Percentiles rank a stretch among this genome's conserved stretches.
phyloP scores from a whole-genome alignment of 306 rosid species.

The Boehmeria nivea region DNA sequence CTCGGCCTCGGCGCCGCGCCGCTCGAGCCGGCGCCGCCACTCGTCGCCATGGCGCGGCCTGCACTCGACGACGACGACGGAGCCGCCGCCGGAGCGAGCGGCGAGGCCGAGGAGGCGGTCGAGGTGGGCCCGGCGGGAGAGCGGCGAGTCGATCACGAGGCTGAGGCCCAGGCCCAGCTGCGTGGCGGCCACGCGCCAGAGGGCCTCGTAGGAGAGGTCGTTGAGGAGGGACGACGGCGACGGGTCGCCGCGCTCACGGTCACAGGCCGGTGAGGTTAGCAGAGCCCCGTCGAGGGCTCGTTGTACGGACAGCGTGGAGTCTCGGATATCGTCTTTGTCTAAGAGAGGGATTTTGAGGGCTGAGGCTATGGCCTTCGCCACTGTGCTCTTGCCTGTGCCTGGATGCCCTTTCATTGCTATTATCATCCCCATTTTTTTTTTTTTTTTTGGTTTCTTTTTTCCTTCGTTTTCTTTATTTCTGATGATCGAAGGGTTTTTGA shows the following conservation, averaged over 20 bases:
- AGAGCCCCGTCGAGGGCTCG: neutral
- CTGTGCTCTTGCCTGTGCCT: slow-evolving; percentile 51
- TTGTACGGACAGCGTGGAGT: slow-evolving; percentile 29
- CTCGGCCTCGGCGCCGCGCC: slow-evolving; percentile 19
- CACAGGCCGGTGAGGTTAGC: slow-evolving; percentile 24
- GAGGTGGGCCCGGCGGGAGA: slow-evolving; percentile 55
- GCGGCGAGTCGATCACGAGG: slow-evolving; percentile 64
- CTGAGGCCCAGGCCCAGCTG: slow-evolving; percentile 58
- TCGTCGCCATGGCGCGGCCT: slow-evolving; percentile 27
- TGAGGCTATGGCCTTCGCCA: slow-evolving; percentile 41
- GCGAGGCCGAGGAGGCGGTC: slow-evolving; percentile 37
- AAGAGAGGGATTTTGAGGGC: slow-evolving; percentile 46
- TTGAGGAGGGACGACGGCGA: slow-evolving; percentile 38
- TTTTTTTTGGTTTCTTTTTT: too few species aligned
- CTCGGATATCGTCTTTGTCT: slow-evolving; percentile 62
- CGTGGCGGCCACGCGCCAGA: slow-evolving; percentile 41
- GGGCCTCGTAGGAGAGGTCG: slow-evolving; percentile 53
- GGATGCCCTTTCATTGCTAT: slow-evolving; percentile 79
- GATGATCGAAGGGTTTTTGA: too few species aligned
- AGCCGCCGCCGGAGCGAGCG: slow-evolving; percentile 1
- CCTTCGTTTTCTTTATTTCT: neutral
- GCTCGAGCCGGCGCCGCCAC: slow-evolving; percentile 57
- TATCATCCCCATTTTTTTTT: slow-evolving; percentile 17
- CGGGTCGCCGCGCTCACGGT: too few species aligned
- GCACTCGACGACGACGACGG: slow-evolving; percentile 52